A percentile compares a stretch with the other conserved stretches of the same genome.
Evolutionary conservation across 805 yeast genomes (phyloP).

Genomic region (Cephaloascus fragrans): DNA sequence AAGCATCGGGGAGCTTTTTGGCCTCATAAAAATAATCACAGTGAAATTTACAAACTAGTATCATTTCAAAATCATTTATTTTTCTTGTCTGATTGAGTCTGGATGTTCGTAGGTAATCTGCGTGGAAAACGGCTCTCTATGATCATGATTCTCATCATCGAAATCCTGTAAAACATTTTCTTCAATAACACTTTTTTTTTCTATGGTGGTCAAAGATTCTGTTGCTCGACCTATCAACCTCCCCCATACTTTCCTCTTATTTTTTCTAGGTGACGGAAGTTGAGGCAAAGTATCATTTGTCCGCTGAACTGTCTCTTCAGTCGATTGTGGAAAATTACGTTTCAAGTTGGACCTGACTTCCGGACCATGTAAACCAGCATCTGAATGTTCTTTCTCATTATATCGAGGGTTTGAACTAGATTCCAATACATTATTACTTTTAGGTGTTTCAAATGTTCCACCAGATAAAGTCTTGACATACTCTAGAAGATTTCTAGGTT

Average conservation of each 20-base stretch:
- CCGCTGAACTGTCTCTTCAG: background rate
- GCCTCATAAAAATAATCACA: too few species aligned
- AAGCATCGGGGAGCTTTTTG: too few species aligned
- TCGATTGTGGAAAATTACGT: too few species aligned
- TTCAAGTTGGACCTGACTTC: too few species aligned
- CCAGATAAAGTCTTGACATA: slow-evolving; percentile 1
- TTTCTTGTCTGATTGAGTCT: slow-evolving; percentile 1
- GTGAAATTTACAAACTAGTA: too few species aligned
- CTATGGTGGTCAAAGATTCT: slow-evolving; percentile 13
- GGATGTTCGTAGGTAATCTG: slow-evolving; percentile 9
- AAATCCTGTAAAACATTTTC: background rate
- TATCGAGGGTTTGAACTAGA: slow-evolving; percentile 1
- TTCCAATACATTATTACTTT: slow-evolving; percentile 1
- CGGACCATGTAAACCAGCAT: too few species aligned
- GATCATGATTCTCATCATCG: background rate
- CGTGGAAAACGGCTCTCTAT: slow-evolving; percentile 2
- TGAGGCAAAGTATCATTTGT: slow-evolving; percentile 12
- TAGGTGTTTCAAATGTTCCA: slow-evolving; percentile 6
- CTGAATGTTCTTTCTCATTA: slow-evolving; percentile 1
- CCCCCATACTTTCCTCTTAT: slow-evolving; percentile 34
- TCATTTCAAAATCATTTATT: too few species aligned
- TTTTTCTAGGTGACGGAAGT: slow-evolving; percentile 46
- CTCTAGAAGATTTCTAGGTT: slow-evolving; percentile 15
- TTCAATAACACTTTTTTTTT: background rate
- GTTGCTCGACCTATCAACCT: slow-evolving; percentile 33